phyloP scores from a whole-genome alignment of 1,284 basidiomycete genomes.

The Kalmanozyma brasiliensis region DNA sequence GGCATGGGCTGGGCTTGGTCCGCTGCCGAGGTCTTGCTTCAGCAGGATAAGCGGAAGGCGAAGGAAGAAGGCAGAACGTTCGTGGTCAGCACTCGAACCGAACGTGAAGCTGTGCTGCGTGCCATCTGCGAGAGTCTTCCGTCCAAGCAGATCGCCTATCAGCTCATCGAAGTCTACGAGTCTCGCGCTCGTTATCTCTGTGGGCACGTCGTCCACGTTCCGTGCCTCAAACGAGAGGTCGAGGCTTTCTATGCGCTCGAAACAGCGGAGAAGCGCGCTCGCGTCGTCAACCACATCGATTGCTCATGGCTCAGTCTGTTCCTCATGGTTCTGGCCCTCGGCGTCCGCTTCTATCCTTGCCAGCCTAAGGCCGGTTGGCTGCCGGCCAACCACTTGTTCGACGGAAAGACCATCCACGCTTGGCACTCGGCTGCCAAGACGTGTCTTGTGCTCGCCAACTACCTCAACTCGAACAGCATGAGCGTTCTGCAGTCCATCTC shows the following conservation, averaged over 20 bases:
- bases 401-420: slow-evolving; percentile 55
- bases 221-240: slow-evolving; percentile 54
- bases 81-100: slow-evolving; percentile 25
- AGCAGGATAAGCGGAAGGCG: slow-evolving; percentile 34
- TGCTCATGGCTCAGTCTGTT: slow-evolving; percentile 60
- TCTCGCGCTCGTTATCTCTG: slow-evolving; percentile 49
- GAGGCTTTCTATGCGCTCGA: slow-evolving; percentile 59
- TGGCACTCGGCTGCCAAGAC: slow-evolving; percentile 63
- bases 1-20: slow-evolving; percentile 66
- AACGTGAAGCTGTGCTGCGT: slow-evolving; percentile 63
- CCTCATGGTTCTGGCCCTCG: slow-evolving; percentile 59
- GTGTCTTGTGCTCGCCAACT: slow-evolving; percentile 56
- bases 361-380: slow-evolving; percentile 44
- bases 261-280: slow-evolving; percentile 55
- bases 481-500: slow-evolving; percentile 61
- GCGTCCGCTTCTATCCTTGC: slow-evolving; percentile 62
- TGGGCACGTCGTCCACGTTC: slow-evolving; percentile 57
- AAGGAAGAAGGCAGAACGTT: slow-evolving; percentile 29
- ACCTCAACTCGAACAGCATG: slow-evolving; percentile 52
- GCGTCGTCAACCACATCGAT: slow-evolving; percentile 62
- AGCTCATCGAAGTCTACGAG: slow-evolving; percentile 60
- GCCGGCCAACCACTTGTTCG: slow-evolving; percentile 51
- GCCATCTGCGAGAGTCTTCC: slow-evolving; percentile 58
- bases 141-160: slow-evolving; percentile 47
- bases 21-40: slow-evolving; percentile 49